Base-by-base conservation (phyloP, 495 filamentous ascomycete species). In the Podospora pseudocomata region DNA sequence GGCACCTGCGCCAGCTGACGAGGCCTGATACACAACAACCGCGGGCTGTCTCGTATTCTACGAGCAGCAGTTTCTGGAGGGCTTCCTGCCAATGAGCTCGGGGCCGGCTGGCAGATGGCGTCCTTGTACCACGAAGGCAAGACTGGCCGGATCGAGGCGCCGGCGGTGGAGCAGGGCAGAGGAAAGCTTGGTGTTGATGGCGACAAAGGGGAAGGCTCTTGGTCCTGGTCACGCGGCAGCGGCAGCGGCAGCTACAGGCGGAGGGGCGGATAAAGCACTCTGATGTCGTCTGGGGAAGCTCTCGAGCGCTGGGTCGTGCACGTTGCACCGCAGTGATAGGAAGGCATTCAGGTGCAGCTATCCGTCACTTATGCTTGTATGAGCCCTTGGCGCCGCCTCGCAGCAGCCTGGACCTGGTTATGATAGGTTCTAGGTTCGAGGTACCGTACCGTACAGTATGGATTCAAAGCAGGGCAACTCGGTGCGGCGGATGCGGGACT, bases 201-300 rank as follows among this genome's bases (percentile, higher is more conserved):
- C 39, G 15, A 49, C 39, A 49, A 13, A 13, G 39, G 39, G 5
- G 34, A 49, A 11, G 39, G 9, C 39, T 49, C 39, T 13, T 49
- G 39, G 39, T 49, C 30, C 30, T 32, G 3, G 30, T 32, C 39
- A 49, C 39, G 39, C 39, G 39, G 39, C 39, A 49, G 39, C 39
- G 61, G 67, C 72, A 66, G 73, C 72, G 67, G 67, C 72, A 58
- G 18, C 54, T 56, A 18, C 54, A 18, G 54, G 81, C 76, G 77
- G 79, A 79, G 73, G 75, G 77, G 76, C 80, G 80, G 80, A 79
- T 81, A 79, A 76, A 72, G 80, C 78, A 80, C 80, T 74, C 26
- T 68, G 65, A 15, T 62, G 23, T 20, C 23, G 71, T 56, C 70
- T 39, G 66, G 66, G 61, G 65, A 58, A 58, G 66, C 23, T 68